These are phyloP conservation scores for Amylostereum chailletii DNA, from an alignment of 1,284 basidiomycete species.

Conservation along the genomic window DNA sequence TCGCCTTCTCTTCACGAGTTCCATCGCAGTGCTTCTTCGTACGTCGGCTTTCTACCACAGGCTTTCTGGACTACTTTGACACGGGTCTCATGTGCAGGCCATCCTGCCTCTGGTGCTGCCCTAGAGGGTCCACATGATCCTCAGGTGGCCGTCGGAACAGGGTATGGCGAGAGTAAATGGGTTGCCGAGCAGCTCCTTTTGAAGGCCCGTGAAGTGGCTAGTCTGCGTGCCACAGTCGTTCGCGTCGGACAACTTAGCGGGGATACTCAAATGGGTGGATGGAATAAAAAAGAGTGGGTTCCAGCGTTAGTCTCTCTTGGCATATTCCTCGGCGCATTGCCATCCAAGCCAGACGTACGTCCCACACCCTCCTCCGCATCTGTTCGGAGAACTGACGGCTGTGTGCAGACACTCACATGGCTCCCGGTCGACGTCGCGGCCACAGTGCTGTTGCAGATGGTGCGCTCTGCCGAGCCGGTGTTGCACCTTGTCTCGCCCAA, in stretches of 20 bases:
- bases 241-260: constrained; percentile 33
- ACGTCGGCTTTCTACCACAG: background rate
- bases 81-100: background rate
- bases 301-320: constrained; percentile 19
- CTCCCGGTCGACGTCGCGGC: constrained; percentile 23
- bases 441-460: constrained; percentile 18
- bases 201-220: constrained; percentile 14
- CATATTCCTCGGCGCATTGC: background rate
- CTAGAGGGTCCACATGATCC: constrained; percentile 14
- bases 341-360: too few species aligned
- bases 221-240: constrained; percentile 19
- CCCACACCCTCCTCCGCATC: too few species aligned
- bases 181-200: constrained; percentile 30
- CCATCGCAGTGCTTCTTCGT: constrained; percentile 22
- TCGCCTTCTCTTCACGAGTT: constrained; percentile 26
- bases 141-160: constrained; percentile 21
- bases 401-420: constrained; percentile 18
- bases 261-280: constrained; percentile 18
- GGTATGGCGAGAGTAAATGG: constrained; percentile 36
- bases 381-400: constrained; percentile 1
- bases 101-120: background rate
- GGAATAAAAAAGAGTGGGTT: constrained; percentile 27
- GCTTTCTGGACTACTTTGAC: background rate
- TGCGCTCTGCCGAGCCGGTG: constrained; percentile 2
- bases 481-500: constrained; percentile 14